Evolutionary conservation across 1,284 basidiomycete genomes (phyloP), one percentile per base, ranked within the genome.

Genomic region (Athelia psychrophila): DNA sequence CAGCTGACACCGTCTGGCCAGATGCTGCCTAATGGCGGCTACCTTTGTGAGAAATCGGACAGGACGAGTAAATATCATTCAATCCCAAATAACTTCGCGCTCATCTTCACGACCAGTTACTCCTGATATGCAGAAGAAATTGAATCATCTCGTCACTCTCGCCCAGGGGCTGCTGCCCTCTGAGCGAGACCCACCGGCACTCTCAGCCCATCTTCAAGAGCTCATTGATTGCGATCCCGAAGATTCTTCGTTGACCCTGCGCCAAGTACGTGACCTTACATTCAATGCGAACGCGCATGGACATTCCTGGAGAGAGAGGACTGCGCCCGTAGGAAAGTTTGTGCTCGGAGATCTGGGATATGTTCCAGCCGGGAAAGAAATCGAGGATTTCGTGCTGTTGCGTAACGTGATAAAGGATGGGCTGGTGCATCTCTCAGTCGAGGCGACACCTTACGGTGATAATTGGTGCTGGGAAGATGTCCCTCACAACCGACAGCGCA

Each of bases 311-410:
- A 60, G 64, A 32, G 67, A 72, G 54, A 70, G 63, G 48, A 65
- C 65, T 19, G 70, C 77, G 24, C 70, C 69, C 8, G 63, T 70
- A 5, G 65, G 68, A 51, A 68, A 70, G 50, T 76, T 75, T 50
- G 49, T 56, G 2, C 68, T 76, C 20, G 79, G 78, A 1, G 79
- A 81, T 52, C 57, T 77, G 19, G 78, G 78, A 9, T 79, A 76
- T 51, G 60, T 80, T 32, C 70, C 71, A 0, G 51, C 56, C 1
- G 68, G 64, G 12, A 64, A 62, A 24, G 62, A 62, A 30, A 74
- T 74, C 55, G 52, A 62, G 8, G 61, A 68, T 1, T 80, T 79
- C 54, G 64, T 75, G 27, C 57, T 64, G 24, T 56, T 80, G 25
- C 61, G 70, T 19, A 80, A 79, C 53, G 56, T 79, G 3, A 40